Evolutionary conservation across 371 early-diverging fungal genomes (phyloP), one percentile per base, ranked within the genome.

Genomic region (Apophysomyces variabilis): DNA sequence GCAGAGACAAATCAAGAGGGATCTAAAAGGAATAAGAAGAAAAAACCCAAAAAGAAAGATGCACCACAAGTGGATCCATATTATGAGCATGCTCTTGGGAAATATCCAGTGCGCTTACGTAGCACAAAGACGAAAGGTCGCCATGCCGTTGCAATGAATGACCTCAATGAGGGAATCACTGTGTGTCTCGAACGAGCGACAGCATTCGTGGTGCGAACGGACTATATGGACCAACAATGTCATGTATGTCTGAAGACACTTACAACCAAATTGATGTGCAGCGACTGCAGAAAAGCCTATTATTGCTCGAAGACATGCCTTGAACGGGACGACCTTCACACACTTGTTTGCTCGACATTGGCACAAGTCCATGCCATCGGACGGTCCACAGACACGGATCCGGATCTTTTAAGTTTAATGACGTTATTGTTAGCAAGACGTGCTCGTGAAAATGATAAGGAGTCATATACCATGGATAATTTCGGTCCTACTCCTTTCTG

Each of bases 281-380:
- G 59, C 18, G 69, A 77, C 54, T 91, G 91, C 72, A 68, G 75
- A 56, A 80, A 79, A 68, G 70, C 79, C 0, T 85, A 78, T 44
- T 90, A 91, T 69, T 91, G 91, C 75, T 86, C 88, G 7, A 63
- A 85, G 32, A 66, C 41, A 7, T 91, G 91, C 72, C 69, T 78
- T 50, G 70, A 75, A 45, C 69, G 66, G 4, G 86, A 89, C 60
- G 71, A 72, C 18, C 61, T 59, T 5, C 91, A 90, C 72, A 58
- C 57, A 9, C 66, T 79, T 37, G 83, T 85, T 56, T 90, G 91
- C 72, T 66, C 65, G 2, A 71, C 82, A 7, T 50, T 87, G 67
- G 71, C 67, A 1, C 74, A 84, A 59, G 62, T 81, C 41, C 76
- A 79, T 38, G 72, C 73, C 11, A 87, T 90, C 64, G 83, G 79